Percentiles rank a stretch among this genome's conserved stretches.
These are phyloP conservation scores for Phycomyces nitens DNA, from an alignment of 192 early-diverging fungal genomes.

Conservation along the genomic window DNA sequence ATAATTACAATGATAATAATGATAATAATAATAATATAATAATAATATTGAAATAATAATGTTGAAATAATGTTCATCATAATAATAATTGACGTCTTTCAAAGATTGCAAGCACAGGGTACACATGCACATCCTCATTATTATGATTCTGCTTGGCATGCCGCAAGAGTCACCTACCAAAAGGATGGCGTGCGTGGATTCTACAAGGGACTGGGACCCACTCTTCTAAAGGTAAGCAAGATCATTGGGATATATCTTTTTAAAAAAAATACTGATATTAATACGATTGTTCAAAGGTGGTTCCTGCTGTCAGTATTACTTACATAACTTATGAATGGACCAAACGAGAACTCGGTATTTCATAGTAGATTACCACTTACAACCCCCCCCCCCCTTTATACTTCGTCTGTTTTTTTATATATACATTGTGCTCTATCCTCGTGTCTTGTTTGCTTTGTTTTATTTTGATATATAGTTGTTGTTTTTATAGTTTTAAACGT, in stretches of 20 bases:
- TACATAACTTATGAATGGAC: constrained; percentile 68
- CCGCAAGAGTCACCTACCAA: constrained; percentile 50
- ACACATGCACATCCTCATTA: constrained; percentile 65
- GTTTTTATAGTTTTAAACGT: too few species aligned
- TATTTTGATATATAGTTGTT: too few species aligned
- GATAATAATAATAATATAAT: not conserved
- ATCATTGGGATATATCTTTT: not conserved
- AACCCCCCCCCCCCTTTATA: not conserved
- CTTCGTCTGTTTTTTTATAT: constrained; percentile 7
- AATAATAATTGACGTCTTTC: not conserved
- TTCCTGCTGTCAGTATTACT: constrained; percentile 69
- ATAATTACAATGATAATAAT: too few species aligned
- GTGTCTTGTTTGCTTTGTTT: constrained; percentile 2
- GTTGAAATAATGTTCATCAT: not conserved
- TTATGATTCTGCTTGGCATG: constrained; percentile 61
- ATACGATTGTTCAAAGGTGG: constrained; percentile 37
- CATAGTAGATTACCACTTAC: constrained; percentile 6
- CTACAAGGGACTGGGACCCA: constrained; percentile 74
- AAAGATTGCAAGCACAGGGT: constrained; percentile 74
- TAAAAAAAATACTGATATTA: not conserved
- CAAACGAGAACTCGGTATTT: constrained; percentile 35
- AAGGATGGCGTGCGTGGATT: constrained; percentile 63
- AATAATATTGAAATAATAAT: not conserved
- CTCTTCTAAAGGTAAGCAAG: constrained; percentile 58
- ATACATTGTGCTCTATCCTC: constrained; percentile 5